Evolutionary conservation across 1,284 basidiomycete genomes (phyloP), one percentile per base, ranked within the genome.

Genomic region (Vanrija pseudolonga): DNA sequence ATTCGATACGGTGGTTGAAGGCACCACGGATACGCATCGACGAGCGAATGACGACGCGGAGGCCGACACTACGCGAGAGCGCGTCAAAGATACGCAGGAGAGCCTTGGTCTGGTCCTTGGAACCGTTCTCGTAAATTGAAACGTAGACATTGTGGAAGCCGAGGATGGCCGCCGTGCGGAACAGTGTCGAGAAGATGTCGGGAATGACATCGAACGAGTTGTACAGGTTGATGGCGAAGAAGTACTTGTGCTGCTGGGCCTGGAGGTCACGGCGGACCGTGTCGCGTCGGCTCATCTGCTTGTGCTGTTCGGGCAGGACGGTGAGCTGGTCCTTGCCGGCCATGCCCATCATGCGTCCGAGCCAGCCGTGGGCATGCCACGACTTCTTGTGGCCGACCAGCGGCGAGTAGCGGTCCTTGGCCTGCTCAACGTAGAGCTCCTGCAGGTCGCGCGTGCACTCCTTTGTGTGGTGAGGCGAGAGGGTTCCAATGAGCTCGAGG

Each of bases 1-100:
- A 97, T 76, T 97, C 94, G 80, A 97, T 97, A 61, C 93, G 91
- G 74, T 97, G 93, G 76, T 93, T 92, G 81, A 97, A 96, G n/a
- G 88, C 87, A 48, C 93, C 94, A 50, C 93, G 82, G 6, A 88
- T 93, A 62, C 93, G 85, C 80, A 87, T 88, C 15, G 87, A 90
- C 2, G 91, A 91, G 53, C 90, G 85, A 68, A 97, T 96, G 63
- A 87, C 88, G 57, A 97, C 84, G 45, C 92, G 85, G 76, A 97
- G 81, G 23, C 94, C 93, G 56, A 93, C 90, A 28, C 85, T 86
- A 45, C 87, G 82, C 7, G 89, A 90, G 47, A 97, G 81, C 14
- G 91, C 88, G 74, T 94, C 91, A 69, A 95, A 95, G 56, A 97
- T 90, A 45, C 88, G 84, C 32, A 97, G 82, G 17, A 97, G 82